Evolutionary conservation across 2,329 filamentous ascomycete species (phyloP).

Genomic region (Pleurostoma richardsiae): DNA sequence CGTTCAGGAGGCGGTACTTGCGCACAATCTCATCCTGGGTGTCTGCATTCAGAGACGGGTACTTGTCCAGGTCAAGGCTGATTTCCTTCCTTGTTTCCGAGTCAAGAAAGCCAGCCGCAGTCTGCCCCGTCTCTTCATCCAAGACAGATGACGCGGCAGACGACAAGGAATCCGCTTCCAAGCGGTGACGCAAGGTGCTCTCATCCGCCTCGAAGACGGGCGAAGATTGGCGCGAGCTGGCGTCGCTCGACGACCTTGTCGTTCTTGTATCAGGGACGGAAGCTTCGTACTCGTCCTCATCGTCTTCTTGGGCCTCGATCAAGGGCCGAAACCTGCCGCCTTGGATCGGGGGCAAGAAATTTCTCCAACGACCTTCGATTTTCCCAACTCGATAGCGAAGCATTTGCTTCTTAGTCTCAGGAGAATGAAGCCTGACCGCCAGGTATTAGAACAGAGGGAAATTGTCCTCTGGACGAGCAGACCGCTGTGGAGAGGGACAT

Average conservation of each 20-base stretch:
- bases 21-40: constrained; percentile 67
- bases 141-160: not conserved
- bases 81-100: constrained; percentile 65
- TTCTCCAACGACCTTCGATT: constrained; percentile 76
- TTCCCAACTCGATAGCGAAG: constrained; percentile 76
- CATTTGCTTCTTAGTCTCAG: constrained; percentile 72
- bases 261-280: constrained; percentile 4
- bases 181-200: constrained; percentile 20
- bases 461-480: not conserved
- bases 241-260: constrained; percentile 11
- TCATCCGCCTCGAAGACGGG: constrained; percentile 48
- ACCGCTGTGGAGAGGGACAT: constrained; percentile 28
- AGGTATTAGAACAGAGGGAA: not conserved
- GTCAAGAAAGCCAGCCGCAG: constrained; percentile 48
- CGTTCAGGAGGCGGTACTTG: constrained; percentile 70
- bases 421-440: constrained; percentile 67
- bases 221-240: constrained; percentile 34
- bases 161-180: not conserved
- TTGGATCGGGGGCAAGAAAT: constrained; percentile 89
- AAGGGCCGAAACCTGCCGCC: constrained; percentile 67
- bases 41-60: constrained; percentile 64
- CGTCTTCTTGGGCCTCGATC: constrained; percentile 29
- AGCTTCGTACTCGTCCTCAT: constrained; percentile 13
- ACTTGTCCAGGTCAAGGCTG: constrained; percentile 66
- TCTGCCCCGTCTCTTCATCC: not conserved